phyloP scores from a whole-genome alignment of 768 basidiomycete genomes.

The Pulveroboletus sp. region DNA sequence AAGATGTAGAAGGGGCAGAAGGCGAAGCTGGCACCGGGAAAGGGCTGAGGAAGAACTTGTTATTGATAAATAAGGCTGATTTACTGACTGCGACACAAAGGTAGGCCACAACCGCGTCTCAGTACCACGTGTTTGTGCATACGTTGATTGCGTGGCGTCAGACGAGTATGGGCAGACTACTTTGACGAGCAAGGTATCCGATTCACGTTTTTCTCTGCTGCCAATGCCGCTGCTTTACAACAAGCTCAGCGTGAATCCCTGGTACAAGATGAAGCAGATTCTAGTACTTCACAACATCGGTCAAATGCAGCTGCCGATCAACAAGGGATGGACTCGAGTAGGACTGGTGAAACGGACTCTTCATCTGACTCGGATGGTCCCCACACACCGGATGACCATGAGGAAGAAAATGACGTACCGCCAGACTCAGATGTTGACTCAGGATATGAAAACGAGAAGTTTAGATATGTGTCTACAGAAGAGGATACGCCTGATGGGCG shows the following conservation, averaged over 20 bases:
- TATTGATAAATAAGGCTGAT: conserved; percentile 96
- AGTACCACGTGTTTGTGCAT: neutral
- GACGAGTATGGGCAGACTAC: conserved; percentile 86
- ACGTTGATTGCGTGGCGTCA: conserved; percentile 37
- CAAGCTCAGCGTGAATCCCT: conserved; percentile 56
- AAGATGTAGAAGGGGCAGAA: conserved; percentile 77
- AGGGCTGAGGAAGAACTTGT: conserved; percentile 66
- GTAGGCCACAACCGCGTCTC: conserved; percentile 36
- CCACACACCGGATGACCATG: conserved; percentile 24
- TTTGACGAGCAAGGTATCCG: conserved; percentile 70
- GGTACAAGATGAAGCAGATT: conserved; percentile 22
- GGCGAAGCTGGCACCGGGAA: conserved; percentile 74
- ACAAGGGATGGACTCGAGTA: neutral
- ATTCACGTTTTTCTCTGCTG: conserved; percentile 93
- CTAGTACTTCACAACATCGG: conserved; percentile 2
- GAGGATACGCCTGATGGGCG: conserved; percentile 46
- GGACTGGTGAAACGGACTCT: conserved; percentile 18
- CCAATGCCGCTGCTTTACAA: conserved; percentile 81
- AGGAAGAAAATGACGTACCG: conserved; percentile 27
- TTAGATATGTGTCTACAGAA: conserved; percentile 51
- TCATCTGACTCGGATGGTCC: conserved; percentile 31
- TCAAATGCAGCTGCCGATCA: neutral
- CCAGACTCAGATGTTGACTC: conserved; percentile 28
- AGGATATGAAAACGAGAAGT: conserved; percentile 33
- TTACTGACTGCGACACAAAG: conserved; percentile 82